Conservation (phyloP, 129 eudicot species). For the Flaveria trinervia region DNA sequence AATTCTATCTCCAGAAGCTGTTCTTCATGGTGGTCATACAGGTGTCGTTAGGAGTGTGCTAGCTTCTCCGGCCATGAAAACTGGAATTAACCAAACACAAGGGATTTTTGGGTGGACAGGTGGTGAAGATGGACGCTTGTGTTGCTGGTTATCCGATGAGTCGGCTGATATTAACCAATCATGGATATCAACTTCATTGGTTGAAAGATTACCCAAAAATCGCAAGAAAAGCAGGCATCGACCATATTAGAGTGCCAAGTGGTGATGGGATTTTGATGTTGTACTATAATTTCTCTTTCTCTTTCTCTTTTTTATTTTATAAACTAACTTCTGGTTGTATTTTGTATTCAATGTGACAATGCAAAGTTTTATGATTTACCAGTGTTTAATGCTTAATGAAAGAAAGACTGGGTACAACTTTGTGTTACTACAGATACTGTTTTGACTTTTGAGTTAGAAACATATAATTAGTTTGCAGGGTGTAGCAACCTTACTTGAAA, state of each 20-base stretch:
- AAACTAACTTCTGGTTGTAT: not conserved
- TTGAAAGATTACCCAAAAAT: conserved; percentile 49
- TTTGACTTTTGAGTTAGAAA: not conserved
- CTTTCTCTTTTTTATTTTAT: not conserved
- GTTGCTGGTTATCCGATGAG: conserved; percentile 88
- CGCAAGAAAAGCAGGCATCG: conserved; percentile 56
- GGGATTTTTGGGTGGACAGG: conserved; percentile 96
- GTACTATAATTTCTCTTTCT: conserved; percentile 20
- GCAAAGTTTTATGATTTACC: conserved; percentile 11
- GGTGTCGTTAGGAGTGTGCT: conserved; percentile 76
- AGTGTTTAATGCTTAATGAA: not conserved
- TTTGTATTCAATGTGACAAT: not conserved
- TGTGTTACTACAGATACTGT: not conserved
- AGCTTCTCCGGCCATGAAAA: conserved; percentile 45
- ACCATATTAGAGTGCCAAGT: conserved; percentile 57
- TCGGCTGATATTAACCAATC: conserved; percentile 51
- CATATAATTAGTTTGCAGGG: not conserved
- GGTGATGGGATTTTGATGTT: conserved; percentile 23
- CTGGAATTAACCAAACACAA: conserved; percentile 41
- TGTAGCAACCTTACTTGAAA: no score
- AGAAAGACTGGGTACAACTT: not conserved
- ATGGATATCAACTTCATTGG: conserved; percentile 66
- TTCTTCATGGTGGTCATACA: conserved; percentile 87
- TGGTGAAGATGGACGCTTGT: conserved; percentile 90
- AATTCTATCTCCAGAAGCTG: conserved; percentile 76